Evolutionary conservation across 2,329 filamentous ascomycete species (phyloP).

Genomic region (Epichloe sylvatica): DNA sequence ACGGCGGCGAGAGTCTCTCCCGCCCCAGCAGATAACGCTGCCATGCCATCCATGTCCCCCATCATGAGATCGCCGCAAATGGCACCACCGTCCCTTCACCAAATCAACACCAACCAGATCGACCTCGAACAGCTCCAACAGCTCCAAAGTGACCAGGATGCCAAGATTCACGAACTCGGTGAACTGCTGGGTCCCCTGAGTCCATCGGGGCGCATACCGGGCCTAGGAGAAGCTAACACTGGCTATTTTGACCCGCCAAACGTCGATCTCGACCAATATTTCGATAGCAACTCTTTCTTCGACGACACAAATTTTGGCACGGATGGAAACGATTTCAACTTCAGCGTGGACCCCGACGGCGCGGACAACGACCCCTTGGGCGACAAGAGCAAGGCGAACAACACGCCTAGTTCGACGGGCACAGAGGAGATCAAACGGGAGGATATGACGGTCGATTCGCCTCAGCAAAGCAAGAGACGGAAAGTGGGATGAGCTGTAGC

Average conservation of each 20-base stretch:
- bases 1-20: conserved; percentile 12
- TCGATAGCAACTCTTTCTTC: conserved; percentile 28
- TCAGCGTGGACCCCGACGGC: conserved; percentile 29
- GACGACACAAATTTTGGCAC: conserved; percentile 25
- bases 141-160: conserved; percentile 65
- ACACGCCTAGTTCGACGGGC: conserved; percentile 31
- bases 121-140: conserved; percentile 69
- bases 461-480: conserved; percentile 23
- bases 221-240: conserved; percentile 35
- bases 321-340: conserved; percentile 37
- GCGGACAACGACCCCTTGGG: background rate
- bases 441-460: conserved; percentile 20
- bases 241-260: conserved; percentile 23
- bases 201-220: conserved; percentile 65
- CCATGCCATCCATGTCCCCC: conserved; percentile 34
- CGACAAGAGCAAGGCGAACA: conserved; percentile 11
- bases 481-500: conserved; percentile 17
- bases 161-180: conserved; percentile 61
- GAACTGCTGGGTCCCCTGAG: conserved; percentile 65
- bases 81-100: conserved; percentile 34
- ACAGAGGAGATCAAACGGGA: conserved; percentile 38
- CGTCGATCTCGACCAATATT: conserved; percentile 39
- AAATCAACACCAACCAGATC: conserved; percentile 54
- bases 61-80: conserved; percentile 26
- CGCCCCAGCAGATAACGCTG: conserved; percentile 11